Evolutionary conservation across 441 rosid species (phyloP).

Genomic region (Eutrema salsugineum): DNA sequence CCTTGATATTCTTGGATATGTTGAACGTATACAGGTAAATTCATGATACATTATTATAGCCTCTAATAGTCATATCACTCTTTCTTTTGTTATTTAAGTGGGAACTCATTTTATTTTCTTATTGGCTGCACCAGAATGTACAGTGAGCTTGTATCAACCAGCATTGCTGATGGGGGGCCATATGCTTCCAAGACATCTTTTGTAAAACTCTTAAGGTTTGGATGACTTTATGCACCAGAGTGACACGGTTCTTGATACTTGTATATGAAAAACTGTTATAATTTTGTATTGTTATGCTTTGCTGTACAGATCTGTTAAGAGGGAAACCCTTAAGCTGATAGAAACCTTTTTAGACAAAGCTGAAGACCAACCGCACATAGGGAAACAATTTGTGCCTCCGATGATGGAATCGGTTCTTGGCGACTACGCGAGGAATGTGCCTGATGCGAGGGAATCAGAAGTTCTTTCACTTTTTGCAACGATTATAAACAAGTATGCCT

Average conservation of each 20-base stretch:
- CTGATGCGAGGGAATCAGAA: slow-evolving; percentile 99
- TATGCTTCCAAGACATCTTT: slow-evolving; percentile 89
- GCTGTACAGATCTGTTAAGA: slow-evolving; percentile 85
- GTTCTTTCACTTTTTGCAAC: slow-evolving; percentile 99
- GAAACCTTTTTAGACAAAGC: slow-evolving; percentile 99
- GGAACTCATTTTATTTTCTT: neutral
- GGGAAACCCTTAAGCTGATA: slow-evolving; percentile 97
- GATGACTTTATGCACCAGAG: slow-evolving; percentile 8
- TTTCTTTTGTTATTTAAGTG: neutral
- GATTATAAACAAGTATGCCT: slow-evolving; percentile 90
- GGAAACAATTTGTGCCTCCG: slow-evolving; percentile 99
- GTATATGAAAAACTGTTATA: neutral
- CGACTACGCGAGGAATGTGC: slow-evolving; percentile 96
- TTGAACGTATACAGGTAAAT: slow-evolving; percentile 94
- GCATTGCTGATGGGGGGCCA: slow-evolving; percentile 96
- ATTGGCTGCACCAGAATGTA: slow-evolving; percentile 81
- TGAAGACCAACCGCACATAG: slow-evolving; percentile 96
- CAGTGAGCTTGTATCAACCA: slow-evolving; percentile 97
- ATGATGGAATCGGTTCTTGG: slow-evolving; percentile 99
- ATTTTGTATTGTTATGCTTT: slow-evolving; percentile 8
- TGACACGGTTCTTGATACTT: slow-evolving; percentile 3
- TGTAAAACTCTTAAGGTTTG: slow-evolving; percentile 92
- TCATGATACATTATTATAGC: neutral
- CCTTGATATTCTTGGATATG: slow-evolving; percentile 97
- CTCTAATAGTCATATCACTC: neutral